Evolutionary conservation across 345 rosid genomes (phyloP).

Genomic region (Populus simonii): DNA sequence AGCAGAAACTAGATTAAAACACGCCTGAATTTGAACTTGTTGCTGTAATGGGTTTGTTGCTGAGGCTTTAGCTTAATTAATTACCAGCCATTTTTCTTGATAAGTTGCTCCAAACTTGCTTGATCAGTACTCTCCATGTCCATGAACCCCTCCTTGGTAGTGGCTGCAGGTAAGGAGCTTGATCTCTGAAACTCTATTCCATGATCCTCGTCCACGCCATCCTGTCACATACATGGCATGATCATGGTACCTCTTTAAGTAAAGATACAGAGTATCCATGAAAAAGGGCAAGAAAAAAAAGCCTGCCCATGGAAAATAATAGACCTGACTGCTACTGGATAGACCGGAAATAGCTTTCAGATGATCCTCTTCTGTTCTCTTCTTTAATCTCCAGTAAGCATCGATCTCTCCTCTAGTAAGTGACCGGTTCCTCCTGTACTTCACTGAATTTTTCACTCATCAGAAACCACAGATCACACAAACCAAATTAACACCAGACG

Average conservation of each 20-base stretch:
- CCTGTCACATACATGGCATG: conserved; percentile 5
- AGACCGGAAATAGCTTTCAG: conserved; percentile 37
- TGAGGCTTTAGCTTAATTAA: neutral
- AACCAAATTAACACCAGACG: neutral
- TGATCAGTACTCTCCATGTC: conserved; percentile 23
- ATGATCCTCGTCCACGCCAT: neutral
- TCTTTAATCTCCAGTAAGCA: conserved; percentile 66
- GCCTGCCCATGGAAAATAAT: too few species aligned
- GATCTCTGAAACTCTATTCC: conserved; percentile 28
- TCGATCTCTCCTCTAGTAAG: conserved; percentile 71
- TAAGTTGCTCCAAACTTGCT: conserved; percentile 27
- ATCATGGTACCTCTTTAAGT: too few species aligned
- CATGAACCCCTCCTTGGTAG: conserved; percentile 11
- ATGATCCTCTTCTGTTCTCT: conserved; percentile 61
- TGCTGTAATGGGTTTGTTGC: neutral
- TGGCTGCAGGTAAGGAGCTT: conserved; percentile 29
- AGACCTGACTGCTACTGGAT: neutral
- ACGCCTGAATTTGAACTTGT: neutral
- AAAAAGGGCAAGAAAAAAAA: too few species aligned
- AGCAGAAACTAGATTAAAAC: neutral
- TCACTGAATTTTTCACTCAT: conserved; percentile 34
- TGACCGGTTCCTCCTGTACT: conserved; percentile 53
- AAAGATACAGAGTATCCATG: neutral
- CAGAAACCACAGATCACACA: neutral
- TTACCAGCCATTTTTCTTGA: conserved; percentile 54